These are phyloP conservation scores for Pelargonium exstipulatum DNA, from an alignment of 441 rosid genomes.

Conservation along the genomic window DNA sequence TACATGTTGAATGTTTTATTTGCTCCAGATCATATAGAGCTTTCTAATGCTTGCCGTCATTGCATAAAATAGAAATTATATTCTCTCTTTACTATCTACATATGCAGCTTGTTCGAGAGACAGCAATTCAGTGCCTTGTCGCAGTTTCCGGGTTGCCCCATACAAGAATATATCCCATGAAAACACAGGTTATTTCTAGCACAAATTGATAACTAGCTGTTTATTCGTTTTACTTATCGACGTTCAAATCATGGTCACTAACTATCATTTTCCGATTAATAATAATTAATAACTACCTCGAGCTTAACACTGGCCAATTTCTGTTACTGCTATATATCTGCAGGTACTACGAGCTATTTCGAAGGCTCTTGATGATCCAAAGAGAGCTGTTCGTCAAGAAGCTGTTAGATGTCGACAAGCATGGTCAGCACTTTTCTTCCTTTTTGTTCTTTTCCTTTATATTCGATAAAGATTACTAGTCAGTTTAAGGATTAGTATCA, in stretches of 20 bases:
- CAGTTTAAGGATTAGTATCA: too few species aligned
- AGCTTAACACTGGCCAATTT: background rate
- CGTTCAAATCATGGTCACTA: background rate
- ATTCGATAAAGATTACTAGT: background rate
- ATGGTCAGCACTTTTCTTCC: slow-evolving; percentile 43
- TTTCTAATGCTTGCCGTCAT: background rate
- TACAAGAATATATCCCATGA: slow-evolving; percentile 61
- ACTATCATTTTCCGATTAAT: too few species aligned
- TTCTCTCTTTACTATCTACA: slow-evolving; percentile 9
- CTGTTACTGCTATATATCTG: background rate
- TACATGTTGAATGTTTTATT: background rate
- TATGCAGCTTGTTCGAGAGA: slow-evolving; percentile 72
- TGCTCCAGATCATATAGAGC: background rate
- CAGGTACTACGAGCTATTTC: slow-evolving; percentile 60
- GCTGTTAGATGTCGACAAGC: slow-evolving; percentile 75
- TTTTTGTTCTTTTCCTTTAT: background rate
- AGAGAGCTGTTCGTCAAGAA: slow-evolving; percentile 75
- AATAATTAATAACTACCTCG: too few species aligned
- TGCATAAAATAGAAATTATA: background rate
- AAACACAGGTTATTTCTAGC: slow-evolving; percentile 51
- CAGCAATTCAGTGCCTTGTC: slow-evolving; percentile 73
- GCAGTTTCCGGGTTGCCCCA: slow-evolving; percentile 67
- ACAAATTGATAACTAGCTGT: background rate
- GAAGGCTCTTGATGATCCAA: slow-evolving; percentile 72
- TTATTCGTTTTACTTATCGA: background rate